Conservation (phyloP, 2,329 filamentous ascomycete genomes). For the Cyphellophora europaea region DNA sequence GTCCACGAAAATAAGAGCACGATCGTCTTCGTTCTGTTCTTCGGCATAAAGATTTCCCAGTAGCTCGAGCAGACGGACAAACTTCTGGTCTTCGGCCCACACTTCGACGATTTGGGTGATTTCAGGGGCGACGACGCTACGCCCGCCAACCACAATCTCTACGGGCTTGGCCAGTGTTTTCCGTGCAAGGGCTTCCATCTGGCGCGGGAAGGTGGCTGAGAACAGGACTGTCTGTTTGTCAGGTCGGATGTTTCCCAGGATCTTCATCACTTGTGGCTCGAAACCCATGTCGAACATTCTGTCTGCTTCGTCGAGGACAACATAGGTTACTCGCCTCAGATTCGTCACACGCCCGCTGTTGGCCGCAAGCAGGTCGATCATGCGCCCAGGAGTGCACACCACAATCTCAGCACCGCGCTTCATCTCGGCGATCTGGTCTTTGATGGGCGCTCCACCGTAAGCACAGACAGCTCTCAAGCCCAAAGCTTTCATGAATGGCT, state of each 20-base stretch:
- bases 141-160: slow-evolving; percentile 85
- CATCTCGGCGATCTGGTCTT: slow-evolving; percentile 92
- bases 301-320: slow-evolving; percentile 96
- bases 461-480: slow-evolving; percentile 81
- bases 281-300: slow-evolving; percentile 99
- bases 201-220: slow-evolving; percentile 89
- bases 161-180: slow-evolving; percentile 79
- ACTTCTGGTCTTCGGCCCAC: slow-evolving; percentile 72
- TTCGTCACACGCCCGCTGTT: slow-evolving; percentile 94
- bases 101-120: slow-evolving; percentile 92
- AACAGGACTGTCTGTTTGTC: slow-evolving; percentile 92
- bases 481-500: slow-evolving; percentile 82
- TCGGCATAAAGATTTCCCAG: slow-evolving; percentile 69
- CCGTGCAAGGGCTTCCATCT: slow-evolving; percentile 82
- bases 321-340: slow-evolving; percentile 77
- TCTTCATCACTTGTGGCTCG: slow-evolving; percentile 95
- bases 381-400: slow-evolving; percentile 86
- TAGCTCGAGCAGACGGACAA: slow-evolving; percentile 72
- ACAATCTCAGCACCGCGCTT: slow-evolving; percentile 93
- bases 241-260: slow-evolving; percentile 82
- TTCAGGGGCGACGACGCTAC: slow-evolving; percentile 56
- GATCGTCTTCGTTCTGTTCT: slow-evolving; percentile 76
- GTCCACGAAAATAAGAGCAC: slow-evolving; percentile 84
- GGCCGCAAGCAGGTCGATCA: slow-evolving; percentile 89
- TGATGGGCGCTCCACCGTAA: slow-evolving; percentile 91